Evolutionary conservation across 345 rosid genomes (phyloP).

Genomic region (Populus davidiana): DNA sequence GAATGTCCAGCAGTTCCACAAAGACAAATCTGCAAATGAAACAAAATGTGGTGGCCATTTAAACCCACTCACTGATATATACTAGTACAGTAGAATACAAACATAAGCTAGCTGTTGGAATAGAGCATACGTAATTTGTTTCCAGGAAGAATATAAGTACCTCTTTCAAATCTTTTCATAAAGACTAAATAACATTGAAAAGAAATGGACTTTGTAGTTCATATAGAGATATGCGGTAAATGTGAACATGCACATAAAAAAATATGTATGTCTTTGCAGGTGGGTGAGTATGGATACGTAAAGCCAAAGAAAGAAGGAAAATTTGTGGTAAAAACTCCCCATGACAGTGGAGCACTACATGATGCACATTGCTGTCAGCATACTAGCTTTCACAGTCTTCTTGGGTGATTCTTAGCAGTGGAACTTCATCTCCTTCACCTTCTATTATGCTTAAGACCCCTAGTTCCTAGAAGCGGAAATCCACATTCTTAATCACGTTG

Average conservation of each 20-base stretch:
- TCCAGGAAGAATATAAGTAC: background rate
- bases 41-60: conserved; percentile 10
- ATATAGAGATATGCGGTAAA: background rate
- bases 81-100: background rate
- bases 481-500: background rate
- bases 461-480: background rate
- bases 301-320: background rate
- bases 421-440: background rate
- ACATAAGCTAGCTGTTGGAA: background rate
- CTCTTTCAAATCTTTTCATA: background rate
- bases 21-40: conserved; percentile 60
- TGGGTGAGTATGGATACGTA: background rate
- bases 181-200: background rate
- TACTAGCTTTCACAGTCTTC: background rate
- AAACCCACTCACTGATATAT: background rate
- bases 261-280: background rate
- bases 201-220: background rate
- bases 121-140: background rate
- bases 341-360: background rate
- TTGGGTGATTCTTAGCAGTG: background rate
- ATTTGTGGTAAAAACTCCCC: background rate
- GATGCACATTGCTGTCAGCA: background rate
- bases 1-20: conserved; percentile 65
- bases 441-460: background rate
- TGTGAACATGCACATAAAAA: background rate